Evolutionary conservation across 208 protist species (phyloP).

Genomic region (Naegleria lovaniensis): DNA sequence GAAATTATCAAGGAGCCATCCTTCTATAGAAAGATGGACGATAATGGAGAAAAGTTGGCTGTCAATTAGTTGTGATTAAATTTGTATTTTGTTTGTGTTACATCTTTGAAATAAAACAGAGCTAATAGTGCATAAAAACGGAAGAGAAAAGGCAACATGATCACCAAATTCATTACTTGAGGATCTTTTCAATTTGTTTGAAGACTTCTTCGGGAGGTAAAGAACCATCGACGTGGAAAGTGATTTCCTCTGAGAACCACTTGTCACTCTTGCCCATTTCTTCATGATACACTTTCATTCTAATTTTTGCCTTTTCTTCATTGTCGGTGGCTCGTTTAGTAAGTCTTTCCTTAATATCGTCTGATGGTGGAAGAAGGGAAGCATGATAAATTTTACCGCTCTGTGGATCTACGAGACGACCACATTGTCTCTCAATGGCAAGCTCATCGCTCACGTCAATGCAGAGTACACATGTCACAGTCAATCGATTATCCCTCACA

Average conservation of each 20-base stretch:
- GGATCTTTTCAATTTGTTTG: not conserved
- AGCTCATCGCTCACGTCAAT: not conserved
- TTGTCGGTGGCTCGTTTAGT: not conserved
- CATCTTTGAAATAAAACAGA: no score
- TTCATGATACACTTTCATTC: slow-evolving; percentile 16
- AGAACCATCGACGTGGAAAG: not conserved
- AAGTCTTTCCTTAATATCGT: slow-evolving; percentile 12
- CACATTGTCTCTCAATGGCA: not conserved
- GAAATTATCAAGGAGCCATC: not conserved
- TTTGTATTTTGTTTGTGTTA: no score
- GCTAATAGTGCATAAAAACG: no score
- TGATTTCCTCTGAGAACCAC: not conserved
- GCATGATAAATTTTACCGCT: slow-evolving; percentile 32
- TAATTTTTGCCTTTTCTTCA: slow-evolving; percentile 20
- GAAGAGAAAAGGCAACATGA: no score
- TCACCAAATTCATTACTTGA: not conserved
- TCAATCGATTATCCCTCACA: not conserved
- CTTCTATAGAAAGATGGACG: not conserved
- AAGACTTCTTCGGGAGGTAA: not conserved
- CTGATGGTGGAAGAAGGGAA: slow-evolving; percentile 9
- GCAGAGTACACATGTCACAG: not conserved
- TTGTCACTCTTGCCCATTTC: not conserved
- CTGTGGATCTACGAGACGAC: slow-evolving; percentile 36
- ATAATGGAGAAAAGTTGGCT: not conserved
- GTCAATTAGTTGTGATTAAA: not conserved